These are phyloP conservation scores for Fraxinus sp. DNA, from an alignment of 305 asterid species.

Conservation along the genomic window DNA sequence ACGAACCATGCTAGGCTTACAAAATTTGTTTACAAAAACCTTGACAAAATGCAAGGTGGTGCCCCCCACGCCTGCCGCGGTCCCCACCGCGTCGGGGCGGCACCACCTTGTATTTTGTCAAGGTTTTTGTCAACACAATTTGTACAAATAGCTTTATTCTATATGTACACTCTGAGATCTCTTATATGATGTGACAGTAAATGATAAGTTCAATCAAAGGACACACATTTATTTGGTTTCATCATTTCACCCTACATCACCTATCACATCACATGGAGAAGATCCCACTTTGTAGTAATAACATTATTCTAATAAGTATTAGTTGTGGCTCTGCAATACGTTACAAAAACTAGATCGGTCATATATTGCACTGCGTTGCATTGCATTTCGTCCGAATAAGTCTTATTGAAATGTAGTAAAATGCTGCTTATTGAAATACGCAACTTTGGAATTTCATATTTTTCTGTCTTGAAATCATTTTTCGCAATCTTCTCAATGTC, in stretches of 20 bases:
- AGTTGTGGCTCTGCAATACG: not conserved
- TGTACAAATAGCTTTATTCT: no score
- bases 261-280: not conserved
- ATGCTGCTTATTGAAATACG: not conserved
- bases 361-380: not conserved
- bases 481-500: not conserved
- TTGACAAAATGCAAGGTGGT: no score
- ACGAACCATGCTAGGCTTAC: no score
- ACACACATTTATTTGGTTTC: not conserved
- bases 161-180: not conserved
- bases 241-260: not conserved
- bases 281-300: not conserved
- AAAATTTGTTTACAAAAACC: no score
- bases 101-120: no score
- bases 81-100: no score
- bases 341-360: not conserved
- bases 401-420: not conserved
- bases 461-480: not conserved
- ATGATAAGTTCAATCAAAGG: not conserved
- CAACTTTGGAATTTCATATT: not conserved
- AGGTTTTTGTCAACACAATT: no score
- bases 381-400: not conserved
- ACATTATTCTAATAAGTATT: not conserved
- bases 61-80: no score
- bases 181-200: not conserved